phyloP scores from a whole-genome alignment of 179 eudicot genomes.

The Beta corolliflora region DNA sequence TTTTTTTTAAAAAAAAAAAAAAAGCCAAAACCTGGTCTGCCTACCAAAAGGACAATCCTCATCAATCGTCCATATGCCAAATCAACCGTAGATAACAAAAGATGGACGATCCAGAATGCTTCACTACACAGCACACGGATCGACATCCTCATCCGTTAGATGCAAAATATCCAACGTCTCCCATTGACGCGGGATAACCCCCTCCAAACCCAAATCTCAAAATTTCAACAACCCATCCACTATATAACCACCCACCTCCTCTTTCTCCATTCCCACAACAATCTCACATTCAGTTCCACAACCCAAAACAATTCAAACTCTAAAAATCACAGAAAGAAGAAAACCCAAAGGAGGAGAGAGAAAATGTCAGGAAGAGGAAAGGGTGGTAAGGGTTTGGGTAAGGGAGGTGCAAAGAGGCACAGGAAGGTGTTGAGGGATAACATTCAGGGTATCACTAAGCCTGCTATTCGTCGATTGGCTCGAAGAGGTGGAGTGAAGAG shows the following conservation, averaged over 20 bases:
- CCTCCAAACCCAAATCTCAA: slow-evolving; percentile 28
- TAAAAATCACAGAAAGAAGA: slow-evolving; percentile 26
- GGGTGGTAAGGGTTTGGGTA: slow-evolving; percentile 37
- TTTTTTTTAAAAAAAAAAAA: too few species aligned
- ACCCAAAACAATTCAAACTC: too few species aligned
- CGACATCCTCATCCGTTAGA: slow-evolving; percentile 1
- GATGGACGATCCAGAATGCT: neutral
- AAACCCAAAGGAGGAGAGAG: neutral
- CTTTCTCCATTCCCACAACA: neutral
- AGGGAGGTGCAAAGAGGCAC: slow-evolving; percentile 38
- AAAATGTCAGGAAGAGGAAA: slow-evolving; percentile 36
- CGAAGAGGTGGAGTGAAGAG: slow-evolving; percentile 33
- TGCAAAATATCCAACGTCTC: slow-evolving; percentile 15
- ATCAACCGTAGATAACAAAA: neutral
- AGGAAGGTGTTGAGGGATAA: slow-evolving; percentile 30
- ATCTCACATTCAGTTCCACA: neutral
- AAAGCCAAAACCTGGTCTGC: too few species aligned
- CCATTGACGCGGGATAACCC: slow-evolving; percentile 1
- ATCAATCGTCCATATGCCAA: too few species aligned
- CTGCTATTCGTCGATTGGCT: slow-evolving; percentile 32
- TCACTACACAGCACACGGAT: slow-evolving; percentile 16
- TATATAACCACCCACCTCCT: slow-evolving; percentile 4
- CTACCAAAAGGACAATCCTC: too few species aligned
- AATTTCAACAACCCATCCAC: neutral
- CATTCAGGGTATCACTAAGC: slow-evolving; percentile 35